Evolutionary conservation across 2,329 filamentous ascomycete species (phyloP).

Genomic region (Ophiostoma himal-ulmi): DNA sequence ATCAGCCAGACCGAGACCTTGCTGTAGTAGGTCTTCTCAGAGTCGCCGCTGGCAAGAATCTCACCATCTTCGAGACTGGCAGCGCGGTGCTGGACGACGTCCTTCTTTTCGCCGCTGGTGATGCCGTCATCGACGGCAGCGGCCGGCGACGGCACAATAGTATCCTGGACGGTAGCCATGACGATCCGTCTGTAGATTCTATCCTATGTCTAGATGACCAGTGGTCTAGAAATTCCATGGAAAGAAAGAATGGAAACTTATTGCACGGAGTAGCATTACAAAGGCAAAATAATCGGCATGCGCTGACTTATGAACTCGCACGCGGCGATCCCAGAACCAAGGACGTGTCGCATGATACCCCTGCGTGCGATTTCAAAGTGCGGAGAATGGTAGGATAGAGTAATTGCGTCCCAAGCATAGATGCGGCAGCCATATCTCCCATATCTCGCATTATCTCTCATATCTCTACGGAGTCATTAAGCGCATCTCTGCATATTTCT

Average conservation of each 20-base stretch:
- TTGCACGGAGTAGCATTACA: background rate
- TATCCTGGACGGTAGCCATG: constrained; percentile 12
- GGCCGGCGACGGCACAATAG: background rate
- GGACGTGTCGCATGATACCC: constrained; percentile 4
- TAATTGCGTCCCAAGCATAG: background rate
- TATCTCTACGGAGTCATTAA: background rate
- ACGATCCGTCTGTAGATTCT: background rate
- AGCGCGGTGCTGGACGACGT: background rate
- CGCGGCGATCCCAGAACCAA: background rate
- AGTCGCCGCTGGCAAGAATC: background rate
- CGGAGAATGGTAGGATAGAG: background rate
- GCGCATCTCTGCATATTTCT: background rate
- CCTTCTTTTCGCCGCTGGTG: constrained; percentile 5
- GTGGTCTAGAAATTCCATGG: background rate
- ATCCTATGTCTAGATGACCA: background rate
- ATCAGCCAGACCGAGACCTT: constrained; percentile 13
- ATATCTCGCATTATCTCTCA: background rate
- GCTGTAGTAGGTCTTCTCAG: constrained; percentile 13
- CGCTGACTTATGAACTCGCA: constrained; percentile 1
- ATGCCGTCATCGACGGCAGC: background rate
- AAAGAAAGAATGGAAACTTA: background rate
- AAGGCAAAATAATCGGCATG: background rate
- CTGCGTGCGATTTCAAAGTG: background rate
- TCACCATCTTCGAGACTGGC: constrained; percentile 2
- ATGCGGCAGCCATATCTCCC: background rate